Evolutionary conservation across 2,329 filamentous ascomycete genomes (phyloP).

Genomic region (Oidium heveae): DNA sequence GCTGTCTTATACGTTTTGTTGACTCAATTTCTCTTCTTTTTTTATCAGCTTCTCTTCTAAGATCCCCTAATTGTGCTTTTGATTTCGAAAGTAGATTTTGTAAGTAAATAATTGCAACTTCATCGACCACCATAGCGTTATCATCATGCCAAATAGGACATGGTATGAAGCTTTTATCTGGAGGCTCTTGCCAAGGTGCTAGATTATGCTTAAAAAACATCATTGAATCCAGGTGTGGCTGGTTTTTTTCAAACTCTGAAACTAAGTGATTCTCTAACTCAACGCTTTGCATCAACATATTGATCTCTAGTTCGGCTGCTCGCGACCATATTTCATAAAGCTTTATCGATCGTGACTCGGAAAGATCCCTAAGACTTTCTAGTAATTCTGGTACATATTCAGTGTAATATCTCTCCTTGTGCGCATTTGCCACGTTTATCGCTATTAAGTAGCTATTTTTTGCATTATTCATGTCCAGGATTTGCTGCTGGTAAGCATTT

Average conservation of each 20-base stretch:
- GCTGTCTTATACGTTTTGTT: slow-evolving; percentile 46
- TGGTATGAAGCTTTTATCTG: slow-evolving; percentile 69
- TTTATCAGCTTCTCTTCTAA: slow-evolving; percentile 62
- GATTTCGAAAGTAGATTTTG: slow-evolving; percentile 82
- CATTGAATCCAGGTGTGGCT: slow-evolving; percentile 74
- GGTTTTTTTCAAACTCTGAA: slow-evolving; percentile 65
- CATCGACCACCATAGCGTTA: slow-evolving; percentile 62
- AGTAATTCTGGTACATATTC: slow-evolving; percentile 87
- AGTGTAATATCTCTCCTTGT: slow-evolving; percentile 93
- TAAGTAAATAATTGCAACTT: slow-evolving; percentile 67
- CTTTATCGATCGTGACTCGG: slow-evolving; percentile 63
- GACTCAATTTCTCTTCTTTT: slow-evolving; percentile 67
- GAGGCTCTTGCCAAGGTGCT: slow-evolving; percentile 55
- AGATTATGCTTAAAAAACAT: slow-evolving; percentile 96
- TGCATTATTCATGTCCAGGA: slow-evolving; percentile 85
- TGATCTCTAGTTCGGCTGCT: slow-evolving; percentile 56
- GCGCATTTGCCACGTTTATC: slow-evolving; percentile 92
- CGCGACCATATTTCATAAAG: slow-evolving; percentile 69
- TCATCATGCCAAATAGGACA: slow-evolving; percentile 96
- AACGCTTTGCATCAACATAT: slow-evolving; percentile 49
- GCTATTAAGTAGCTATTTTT: slow-evolving; percentile 96
- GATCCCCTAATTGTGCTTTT: slow-evolving; percentile 56
- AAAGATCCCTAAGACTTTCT: slow-evolving; percentile 80
- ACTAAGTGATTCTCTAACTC: slow-evolving; percentile 47
- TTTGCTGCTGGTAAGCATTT: slow-evolving; percentile 73